Evolutionary conservation across 805 yeast genomes (phyloP), one percentile per base, ranked within the genome.

Genomic region (Candida ascalaphidarum): DNA sequence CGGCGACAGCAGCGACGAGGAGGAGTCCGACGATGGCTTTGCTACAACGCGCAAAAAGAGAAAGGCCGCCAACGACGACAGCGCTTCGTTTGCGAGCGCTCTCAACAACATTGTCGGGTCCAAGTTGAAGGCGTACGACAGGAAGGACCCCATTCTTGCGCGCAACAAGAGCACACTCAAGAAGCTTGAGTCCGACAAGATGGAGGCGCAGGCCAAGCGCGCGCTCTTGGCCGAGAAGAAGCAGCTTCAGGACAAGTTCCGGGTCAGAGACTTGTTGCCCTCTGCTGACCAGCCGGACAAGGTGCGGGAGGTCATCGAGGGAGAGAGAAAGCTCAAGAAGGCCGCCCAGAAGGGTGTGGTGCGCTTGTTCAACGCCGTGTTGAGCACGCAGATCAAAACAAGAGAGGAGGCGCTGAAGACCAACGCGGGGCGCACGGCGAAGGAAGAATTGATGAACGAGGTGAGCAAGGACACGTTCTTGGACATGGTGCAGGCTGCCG

Each of bases 301-400:
- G 23, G 67, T 67, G 6, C 66, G 83, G 48, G 64, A 63, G 22
- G 55, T 68, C 3, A 50, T 83, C 11, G 94, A 81, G 33, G 65
- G 65, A 29, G 96, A 85, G 48, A 71, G 72, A 38, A 65, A 59
- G 35, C 59, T 83, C 43, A 78, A 81, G 49, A 85, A 85, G 48
- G 68, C 76, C 14, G 97, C 95, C 0, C 94, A 84, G 56, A 65
- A 78, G 39, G 96, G 96, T 58, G 95, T 83, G 10, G 84, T 85
- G 7, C 72, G 77, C 48, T 68, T 83, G 39, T 85, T 79, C 60
- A 89, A 82, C 48, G 95, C 94, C 2, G 76, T 85, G 15, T 66
- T 82, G 47, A 68, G 81, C 17, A 80, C 94, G 1, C 96, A 85
- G 53, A 70, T 72, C 9, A 65, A 61, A 33, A 72, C 85, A 2